Base-by-base conservation (phyloP, 1,284 basidiomycete genomes). In the Cryptococcus wingfieldii region DNA sequence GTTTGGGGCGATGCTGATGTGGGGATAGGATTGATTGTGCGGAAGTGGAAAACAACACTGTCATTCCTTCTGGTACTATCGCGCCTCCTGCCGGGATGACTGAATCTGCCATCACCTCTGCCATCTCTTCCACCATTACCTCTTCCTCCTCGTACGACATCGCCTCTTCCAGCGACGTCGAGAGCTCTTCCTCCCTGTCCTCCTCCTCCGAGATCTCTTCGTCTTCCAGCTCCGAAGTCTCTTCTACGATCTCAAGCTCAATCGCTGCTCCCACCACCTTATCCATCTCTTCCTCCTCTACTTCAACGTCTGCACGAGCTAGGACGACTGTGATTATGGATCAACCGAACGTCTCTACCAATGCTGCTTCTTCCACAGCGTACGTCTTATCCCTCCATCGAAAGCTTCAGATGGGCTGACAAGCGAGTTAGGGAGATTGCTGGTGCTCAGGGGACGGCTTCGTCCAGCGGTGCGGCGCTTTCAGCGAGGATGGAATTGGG, bases 301-400 rank as follows among this genome's bases (percentile, higher is more conserved):
- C 13, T 8, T 18, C 37, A 8, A 31, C 31, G 16, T 38, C 23
- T 38, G 41, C 41, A 2, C 44, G 49, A n/a, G 48, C 55, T 37
- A 57, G 48, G 19, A 53, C 51, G 0, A 57, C 51, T 19, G 23
- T 57, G 34, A 50, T 2, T 23, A 28, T 52, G 34, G 47, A 44
- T 38, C 10, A 12, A 16, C 27, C 45, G 18, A 47, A 31, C 27
- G 25, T 31, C 7, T 45, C 43, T 31, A 37, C 47, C 38, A 38
- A 28, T n/a, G 27, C 23, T 5, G 23, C 49, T 8, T 1, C 23
- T 10, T 41, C 49, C 41, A 51, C 38, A 28, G 38, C 49, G 49
- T 51, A 27, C 23, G 23, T 23, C 23, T 23, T 23, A 1, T 23
- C 23, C 23, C 23, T 23, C 23, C 23, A 23, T 23, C 23, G 23